Conservation (phyloP, 2,329 filamentous ascomycete species). For the Talaromyces marneffei region DNA sequence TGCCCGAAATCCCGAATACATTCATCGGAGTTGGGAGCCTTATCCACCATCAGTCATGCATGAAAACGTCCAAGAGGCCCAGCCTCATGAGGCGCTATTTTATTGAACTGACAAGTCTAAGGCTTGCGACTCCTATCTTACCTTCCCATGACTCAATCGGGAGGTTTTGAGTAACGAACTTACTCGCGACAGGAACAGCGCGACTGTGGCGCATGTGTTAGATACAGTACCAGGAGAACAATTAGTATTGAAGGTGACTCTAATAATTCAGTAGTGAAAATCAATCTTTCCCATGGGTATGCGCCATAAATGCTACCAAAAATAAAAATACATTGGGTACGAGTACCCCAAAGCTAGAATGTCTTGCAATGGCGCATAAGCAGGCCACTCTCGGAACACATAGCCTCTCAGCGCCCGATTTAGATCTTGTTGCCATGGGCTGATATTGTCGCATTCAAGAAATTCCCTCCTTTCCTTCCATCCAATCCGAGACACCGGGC, state of each 20-base stretch:
- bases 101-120: background rate
- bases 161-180: background rate
- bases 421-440: background rate
- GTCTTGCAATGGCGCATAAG: background rate
- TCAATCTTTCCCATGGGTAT: conserved; percentile 1
- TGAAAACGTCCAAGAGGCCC: too few relatives aligned
- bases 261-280: background rate
- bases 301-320: conserved; percentile 8
- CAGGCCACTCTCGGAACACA: background rate
- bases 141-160: background rate
- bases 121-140: background rate
- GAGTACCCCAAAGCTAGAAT: background rate
- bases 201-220: background rate
- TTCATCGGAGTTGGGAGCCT: background rate
- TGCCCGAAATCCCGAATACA: too few relatives aligned
- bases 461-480: background rate
- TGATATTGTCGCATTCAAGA: background rate
- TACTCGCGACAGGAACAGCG: background rate
- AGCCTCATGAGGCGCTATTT: background rate
- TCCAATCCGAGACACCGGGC: background rate
- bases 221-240: background rate
- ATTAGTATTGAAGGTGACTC: background rate
- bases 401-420: background rate
- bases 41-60: background rate
- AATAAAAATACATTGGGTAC: conserved; percentile 12